Base-by-base conservation (phyloP, 2,329 filamentous ascomycete species). In the Talaromyces funiculosus region DNA sequence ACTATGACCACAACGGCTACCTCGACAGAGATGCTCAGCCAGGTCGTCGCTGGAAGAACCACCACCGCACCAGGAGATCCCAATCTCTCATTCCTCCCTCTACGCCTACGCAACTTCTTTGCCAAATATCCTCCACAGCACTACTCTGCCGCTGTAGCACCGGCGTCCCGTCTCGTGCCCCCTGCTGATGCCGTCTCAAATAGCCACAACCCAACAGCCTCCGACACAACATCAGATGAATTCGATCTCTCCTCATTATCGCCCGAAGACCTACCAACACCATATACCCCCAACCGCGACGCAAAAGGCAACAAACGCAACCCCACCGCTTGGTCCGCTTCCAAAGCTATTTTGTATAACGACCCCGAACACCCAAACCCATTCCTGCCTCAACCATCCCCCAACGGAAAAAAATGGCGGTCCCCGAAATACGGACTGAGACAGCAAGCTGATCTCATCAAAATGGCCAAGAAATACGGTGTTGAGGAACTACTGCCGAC, bases 401-500 rank as follows among this genome's bases (percentile, higher is more conserved):
- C 51, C 35, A 35, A 35, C 14, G 37, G 45, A 22, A 86, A 84
- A 73, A 22, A 29, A 33, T 96, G 91, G 90, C 88, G 92, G 66
- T 85, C 91, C 65, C 90, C 94, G 0, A 83, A 86, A 60, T 92
- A 87, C 78, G 95, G 91, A 4, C 81, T 96, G 67, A 85, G 94
- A 59, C 84, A 90, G 63, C 94, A 99, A 80, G 92, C 92, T 24
- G 90, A 96, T 68, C 82, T 99, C 24, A 89, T 94, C 68, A 95
- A 96, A 78, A 76, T 97, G 69, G 92, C 94, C 4, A 80, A 84
- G 61, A 81, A 88, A 69, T 83, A 92, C 75, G 89, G 90, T 59
- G 88, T 96, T 3, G 89, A 92, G 74, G 87, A 91, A 64, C 78
- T 96, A 67, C 77, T 97, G 62, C 92, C 92, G 0, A 84, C 83